Conservation (phyloP, 805 yeast species). For the Kazachstania bromeliacearum region DNA sequence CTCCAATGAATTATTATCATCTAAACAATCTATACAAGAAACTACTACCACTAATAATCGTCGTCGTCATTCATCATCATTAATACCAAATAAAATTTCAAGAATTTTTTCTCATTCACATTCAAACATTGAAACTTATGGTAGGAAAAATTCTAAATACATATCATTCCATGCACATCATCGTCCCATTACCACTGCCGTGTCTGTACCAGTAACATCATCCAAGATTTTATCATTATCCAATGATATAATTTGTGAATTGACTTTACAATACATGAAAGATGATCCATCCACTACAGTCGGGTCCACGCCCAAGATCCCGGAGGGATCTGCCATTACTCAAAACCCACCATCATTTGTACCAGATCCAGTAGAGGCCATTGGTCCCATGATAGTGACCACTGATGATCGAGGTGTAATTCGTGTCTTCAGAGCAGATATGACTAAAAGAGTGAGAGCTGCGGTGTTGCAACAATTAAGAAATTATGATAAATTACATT, state of each 20-base stretch:
- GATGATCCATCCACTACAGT: not conserved
- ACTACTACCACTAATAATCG: not conserved
- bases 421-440: conserved; percentile 70
- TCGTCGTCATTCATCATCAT: not conserved
- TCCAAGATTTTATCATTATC: conserved; percentile 56
- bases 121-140: not conserved
- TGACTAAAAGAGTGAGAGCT: conserved; percentile 42
- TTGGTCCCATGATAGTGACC: conserved; percentile 53
- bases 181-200: conserved; percentile 61
- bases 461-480: conserved; percentile 18
- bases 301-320: too few species aligned
- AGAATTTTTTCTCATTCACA: conserved; percentile 1
- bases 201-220: conserved; percentile 68
- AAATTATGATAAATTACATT: not conserved
- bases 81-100: not conserved
- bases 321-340: not conserved
- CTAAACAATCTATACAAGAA: conserved; percentile 1
- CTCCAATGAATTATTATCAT: conserved; percentile 1
- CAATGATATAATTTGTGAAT: conserved; percentile 70
- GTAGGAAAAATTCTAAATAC: conserved; percentile 41
- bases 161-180: conserved; percentile 71
- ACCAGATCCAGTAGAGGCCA: conserved; percentile 23
- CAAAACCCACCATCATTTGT: not conserved
- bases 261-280: conserved; percentile 29
- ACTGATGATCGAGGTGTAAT: conserved; percentile 67